Evolutionary conservation across 75 land plant genomes (phyloP).

Genomic region (Ceratopteris richardii): DNA sequence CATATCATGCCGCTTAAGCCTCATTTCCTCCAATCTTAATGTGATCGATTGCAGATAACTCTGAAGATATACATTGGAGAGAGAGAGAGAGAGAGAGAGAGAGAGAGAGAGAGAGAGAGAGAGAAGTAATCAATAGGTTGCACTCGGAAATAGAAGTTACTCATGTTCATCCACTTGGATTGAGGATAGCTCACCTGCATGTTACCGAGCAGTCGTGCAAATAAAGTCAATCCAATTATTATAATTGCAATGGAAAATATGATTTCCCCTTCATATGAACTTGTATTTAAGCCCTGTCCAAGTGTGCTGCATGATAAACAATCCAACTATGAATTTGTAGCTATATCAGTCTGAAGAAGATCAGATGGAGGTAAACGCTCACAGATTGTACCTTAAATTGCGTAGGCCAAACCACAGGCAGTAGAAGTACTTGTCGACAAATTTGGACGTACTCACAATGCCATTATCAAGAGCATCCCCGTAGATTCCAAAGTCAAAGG

Average conservation of each 20-base stretch:
- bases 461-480: slow-evolving; percentile 34
- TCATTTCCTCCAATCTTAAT: slow-evolving; percentile 80
- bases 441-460: slow-evolving; percentile 27
- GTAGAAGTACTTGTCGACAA: slow-evolving; percentile 72
- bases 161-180: too few species aligned
- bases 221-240: slow-evolving; percentile 51
- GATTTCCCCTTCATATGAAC: slow-evolving; percentile 59
- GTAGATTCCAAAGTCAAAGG: slow-evolving; percentile 71
- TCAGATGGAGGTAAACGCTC: background rate
- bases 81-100: too few species aligned
- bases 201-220: slow-evolving; percentile 71
- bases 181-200: slow-evolving; percentile 93
- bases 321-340: too few species aligned
- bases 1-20: slow-evolving; percentile 76
- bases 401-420: slow-evolving; percentile 96
- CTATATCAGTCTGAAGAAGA: background rate
- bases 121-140: too few species aligned
- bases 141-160: too few species aligned
- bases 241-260: slow-evolving; percentile 51
- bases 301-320: slow-evolving; percentile 38
- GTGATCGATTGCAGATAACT: slow-evolving; percentile 87
- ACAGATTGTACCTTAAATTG: slow-evolving; percentile 52
- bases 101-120: too few species aligned
- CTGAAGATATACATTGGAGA: slow-evolving; percentile 35
- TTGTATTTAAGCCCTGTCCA: slow-evolving; percentile 54